These are phyloP conservation scores for Gossypium raimondii DNA, from an alignment of 345 rosid genomes.

Conservation along the genomic window DNA sequence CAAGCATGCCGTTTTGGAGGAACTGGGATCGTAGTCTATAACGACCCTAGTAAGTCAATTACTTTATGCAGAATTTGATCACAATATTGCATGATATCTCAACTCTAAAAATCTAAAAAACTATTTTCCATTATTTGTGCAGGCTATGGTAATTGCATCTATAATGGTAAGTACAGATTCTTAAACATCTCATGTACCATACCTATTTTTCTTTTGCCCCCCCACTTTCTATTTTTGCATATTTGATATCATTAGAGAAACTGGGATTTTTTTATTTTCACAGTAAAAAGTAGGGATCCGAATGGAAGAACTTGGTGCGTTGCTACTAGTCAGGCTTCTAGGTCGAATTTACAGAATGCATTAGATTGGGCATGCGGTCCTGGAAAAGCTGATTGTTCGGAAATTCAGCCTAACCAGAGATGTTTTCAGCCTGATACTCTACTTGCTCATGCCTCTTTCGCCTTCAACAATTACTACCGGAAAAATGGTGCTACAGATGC, in stretches of 20 bases:
- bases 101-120: neutral
- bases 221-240: too few relatives aligned
- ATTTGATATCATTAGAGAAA: neutral
- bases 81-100: neutral
- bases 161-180: slow-evolving; percentile 39
- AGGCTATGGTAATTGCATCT: slow-evolving; percentile 68
- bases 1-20: slow-evolving; percentile 89
- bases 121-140: slow-evolving; percentile 17
- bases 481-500: slow-evolving; percentile 59
- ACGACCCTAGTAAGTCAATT: slow-evolving; percentile 73
- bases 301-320: slow-evolving; percentile 86
- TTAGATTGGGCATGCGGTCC: slow-evolving; percentile 94
- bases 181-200: neutral
- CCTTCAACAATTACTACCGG: slow-evolving; percentile 81
- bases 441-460: slow-evolving; percentile 86
- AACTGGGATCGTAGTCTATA: slow-evolving; percentile 76
- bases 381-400: slow-evolving; percentile 87
- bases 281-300: slow-evolving; percentile 26
- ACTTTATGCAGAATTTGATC: neutral
- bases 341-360: slow-evolving; percentile 58
- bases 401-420: slow-evolving; percentile 89
- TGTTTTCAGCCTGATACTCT: slow-evolving; percentile 87
- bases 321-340: slow-evolving; percentile 75
- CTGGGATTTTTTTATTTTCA: neutral
- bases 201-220: too few relatives aligned